Conservation (phyloP, 2,329 filamentous ascomycete species). For the Tricladium varicosporioides region DNA sequence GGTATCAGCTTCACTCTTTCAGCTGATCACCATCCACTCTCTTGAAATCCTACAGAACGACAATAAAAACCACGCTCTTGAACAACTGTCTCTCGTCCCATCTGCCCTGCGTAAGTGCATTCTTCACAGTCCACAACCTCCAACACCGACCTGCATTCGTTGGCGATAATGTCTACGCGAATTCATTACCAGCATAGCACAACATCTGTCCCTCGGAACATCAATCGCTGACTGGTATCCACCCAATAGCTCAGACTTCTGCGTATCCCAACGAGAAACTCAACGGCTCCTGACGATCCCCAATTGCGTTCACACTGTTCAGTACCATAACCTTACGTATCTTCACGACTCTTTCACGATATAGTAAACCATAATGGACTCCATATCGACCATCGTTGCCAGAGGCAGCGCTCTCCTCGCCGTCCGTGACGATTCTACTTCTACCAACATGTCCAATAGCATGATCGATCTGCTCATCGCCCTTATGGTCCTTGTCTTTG, state of each 20-base stretch:
- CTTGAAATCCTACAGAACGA: slow-evolving; percentile 13
- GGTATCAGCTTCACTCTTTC: slow-evolving; percentile 44
- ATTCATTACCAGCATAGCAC: background rate
- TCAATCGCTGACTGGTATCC: no score
- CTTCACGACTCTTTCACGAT: slow-evolving; percentile 8
- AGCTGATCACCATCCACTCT: slow-evolving; percentile 41
- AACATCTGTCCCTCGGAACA: background rate
- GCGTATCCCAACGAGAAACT: background rate
- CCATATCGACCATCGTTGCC: slow-evolving; percentile 28
- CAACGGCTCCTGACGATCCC: background rate
- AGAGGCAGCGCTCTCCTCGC: slow-evolving; percentile 44
- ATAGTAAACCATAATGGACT: slow-evolving; percentile 21
- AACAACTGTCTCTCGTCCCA: background rate
- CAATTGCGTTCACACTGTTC: background rate
- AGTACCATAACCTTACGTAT: background rate
- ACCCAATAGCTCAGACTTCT: no score
- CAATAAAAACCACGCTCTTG: slow-evolving; percentile 4
- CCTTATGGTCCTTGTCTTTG: slow-evolving; percentile 73
- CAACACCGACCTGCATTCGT: background rate
- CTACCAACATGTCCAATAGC: slow-evolving; percentile 50
- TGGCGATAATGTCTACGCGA: background rate
- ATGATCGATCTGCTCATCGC: slow-evolving; percentile 77
- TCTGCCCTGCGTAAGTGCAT: slow-evolving; percentile 19
- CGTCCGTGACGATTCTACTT: slow-evolving; percentile 44
- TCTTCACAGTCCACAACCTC: background rate